A percentile compares a stretch with the other conserved stretches of the same genome.
Conservation (phyloP, 2,329 filamentous ascomycete species). For the Aspergillus japonicus region DNA sequence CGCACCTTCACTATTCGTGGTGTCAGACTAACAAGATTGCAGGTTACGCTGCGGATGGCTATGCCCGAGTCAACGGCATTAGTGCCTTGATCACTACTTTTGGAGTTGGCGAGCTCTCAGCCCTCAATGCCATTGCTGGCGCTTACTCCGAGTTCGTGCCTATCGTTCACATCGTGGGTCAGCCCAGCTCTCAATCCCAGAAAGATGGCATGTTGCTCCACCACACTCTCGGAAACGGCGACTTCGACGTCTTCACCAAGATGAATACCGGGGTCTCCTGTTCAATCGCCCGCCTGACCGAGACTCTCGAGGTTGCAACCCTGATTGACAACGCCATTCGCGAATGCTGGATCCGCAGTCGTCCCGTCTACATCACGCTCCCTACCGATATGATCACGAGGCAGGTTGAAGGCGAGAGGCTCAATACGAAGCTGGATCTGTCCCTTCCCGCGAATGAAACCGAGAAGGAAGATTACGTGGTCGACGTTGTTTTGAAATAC, state of each 20-base stretch:
- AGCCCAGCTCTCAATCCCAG: conserved; percentile 50
- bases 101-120: conserved; percentile 66
- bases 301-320: conserved; percentile 66
- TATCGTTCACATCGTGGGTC: conserved; percentile 62
- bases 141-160: conserved; percentile 72
- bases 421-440: conserved; percentile 70
- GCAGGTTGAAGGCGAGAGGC: conserved; percentile 70
- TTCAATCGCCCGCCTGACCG: conserved; percentile 67
- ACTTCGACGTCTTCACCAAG: conserved; percentile 78
- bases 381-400: conserved; percentile 77
- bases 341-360: conserved; percentile 70
- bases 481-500: conserved; percentile 72
- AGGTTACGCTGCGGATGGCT: conserved; percentile 78
- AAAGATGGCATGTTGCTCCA: conserved; percentile 53
- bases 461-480: conserved; percentile 77
- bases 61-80: conserved; percentile 70
- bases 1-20: neutral
- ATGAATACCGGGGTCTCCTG: conserved; percentile 74
- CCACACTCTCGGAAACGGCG: conserved; percentile 72
- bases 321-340: conserved; percentile 76
- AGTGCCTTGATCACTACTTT: conserved; percentile 72
- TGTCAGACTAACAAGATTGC: neutral
- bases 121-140: conserved; percentile 72
- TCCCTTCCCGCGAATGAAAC: conserved; percentile 62
- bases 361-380: conserved; percentile 80